These are phyloP conservation scores for Mortierella sp. DNA, from an alignment of 371 early-diverging fungal species.

Conservation along the genomic window DNA sequence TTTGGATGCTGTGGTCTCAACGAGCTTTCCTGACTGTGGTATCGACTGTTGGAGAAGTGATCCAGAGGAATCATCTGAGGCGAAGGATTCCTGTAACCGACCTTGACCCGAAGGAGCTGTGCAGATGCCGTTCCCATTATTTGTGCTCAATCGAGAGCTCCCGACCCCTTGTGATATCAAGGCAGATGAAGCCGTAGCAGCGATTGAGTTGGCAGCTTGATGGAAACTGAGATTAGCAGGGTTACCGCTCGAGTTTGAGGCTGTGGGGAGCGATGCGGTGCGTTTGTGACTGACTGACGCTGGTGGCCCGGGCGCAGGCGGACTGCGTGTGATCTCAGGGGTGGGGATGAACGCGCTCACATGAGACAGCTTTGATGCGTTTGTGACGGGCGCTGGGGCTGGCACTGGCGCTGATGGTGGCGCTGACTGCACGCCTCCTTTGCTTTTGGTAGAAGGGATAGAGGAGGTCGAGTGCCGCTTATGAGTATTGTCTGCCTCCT, in stretches of 20 bases:
- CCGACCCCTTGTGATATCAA: no score
- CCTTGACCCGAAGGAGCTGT: not conserved
- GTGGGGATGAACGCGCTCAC: not conserved
- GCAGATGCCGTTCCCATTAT: not conserved
- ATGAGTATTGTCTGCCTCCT: constrained; percentile 6
- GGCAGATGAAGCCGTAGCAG: not conserved
- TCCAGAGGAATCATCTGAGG: not conserved
- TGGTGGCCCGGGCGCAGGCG: constrained; percentile 10
- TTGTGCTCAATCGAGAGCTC: not conserved
- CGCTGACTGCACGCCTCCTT: not conserved
- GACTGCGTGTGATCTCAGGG: constrained; percentile 26
- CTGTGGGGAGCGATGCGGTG: constrained; percentile 39
- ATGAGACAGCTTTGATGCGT: no score
- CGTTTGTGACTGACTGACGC: constrained; percentile 39
- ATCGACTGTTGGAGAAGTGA: not conserved
- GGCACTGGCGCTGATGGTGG: not conserved
- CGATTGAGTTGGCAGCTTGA: not conserved
- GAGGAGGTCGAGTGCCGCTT: constrained; percentile 31
- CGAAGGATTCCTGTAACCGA: not conserved
- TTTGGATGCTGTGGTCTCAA: constrained; percentile 7
- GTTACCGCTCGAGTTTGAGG: not conserved
- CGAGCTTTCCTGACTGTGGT: constrained; percentile 5
- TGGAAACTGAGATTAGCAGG: not conserved
- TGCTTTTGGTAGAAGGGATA: constrained; percentile 5
- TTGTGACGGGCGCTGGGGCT: not conserved